Conservation (phyloP, 2,329 filamentous ascomycete species). For the Chaetomiaceae sp. region DNA sequence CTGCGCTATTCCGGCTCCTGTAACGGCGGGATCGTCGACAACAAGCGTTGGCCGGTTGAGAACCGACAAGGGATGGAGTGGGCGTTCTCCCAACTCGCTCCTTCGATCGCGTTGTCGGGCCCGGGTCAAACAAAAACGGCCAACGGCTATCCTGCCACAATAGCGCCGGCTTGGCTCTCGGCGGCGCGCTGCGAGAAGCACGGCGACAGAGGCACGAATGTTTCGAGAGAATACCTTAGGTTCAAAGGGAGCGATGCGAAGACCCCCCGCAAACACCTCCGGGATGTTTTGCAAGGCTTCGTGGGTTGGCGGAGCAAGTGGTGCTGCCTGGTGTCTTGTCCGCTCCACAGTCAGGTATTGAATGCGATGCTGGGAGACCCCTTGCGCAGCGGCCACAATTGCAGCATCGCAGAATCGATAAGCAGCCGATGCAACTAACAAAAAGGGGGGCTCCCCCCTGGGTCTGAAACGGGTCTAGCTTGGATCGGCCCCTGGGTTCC, state of each 20-base stretch:
- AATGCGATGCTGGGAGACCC: constrained; percentile 10
- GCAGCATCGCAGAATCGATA: constrained; percentile 25
- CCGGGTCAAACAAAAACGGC: constrained; percentile 7
- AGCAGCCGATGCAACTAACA: constrained; percentile 12
- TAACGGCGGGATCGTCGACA: constrained; percentile 13
- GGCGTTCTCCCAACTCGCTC: too few relatives aligned
- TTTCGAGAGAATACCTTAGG: too few relatives aligned
- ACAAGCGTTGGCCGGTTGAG: constrained; percentile 7
- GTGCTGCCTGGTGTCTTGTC: background rate
- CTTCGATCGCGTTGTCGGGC: constrained; percentile 11
- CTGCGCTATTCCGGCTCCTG: constrained; percentile 10
- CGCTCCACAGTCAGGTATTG: too few relatives aligned
- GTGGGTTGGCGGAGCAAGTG: constrained; percentile 3
- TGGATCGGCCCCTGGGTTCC: constrained; percentile 14
- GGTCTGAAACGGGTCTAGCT: constrained; percentile 28
- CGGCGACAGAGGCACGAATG: constrained; percentile 4
- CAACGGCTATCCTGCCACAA: constrained; percentile 6
- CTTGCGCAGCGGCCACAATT: constrained; percentile 15
- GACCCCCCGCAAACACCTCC: constrained; percentile 13
- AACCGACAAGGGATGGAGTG: background rate
- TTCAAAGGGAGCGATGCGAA: constrained; percentile 1
- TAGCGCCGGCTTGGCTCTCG: constrained; percentile 4
- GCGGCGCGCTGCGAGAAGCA: too few relatives aligned
- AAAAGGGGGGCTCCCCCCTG: constrained; percentile 21
- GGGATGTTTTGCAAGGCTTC: constrained; percentile 11